These are phyloP conservation scores for Castanopsis chinensis DNA, from an alignment of 306 rosid genomes.

Conservation along the genomic window DNA sequence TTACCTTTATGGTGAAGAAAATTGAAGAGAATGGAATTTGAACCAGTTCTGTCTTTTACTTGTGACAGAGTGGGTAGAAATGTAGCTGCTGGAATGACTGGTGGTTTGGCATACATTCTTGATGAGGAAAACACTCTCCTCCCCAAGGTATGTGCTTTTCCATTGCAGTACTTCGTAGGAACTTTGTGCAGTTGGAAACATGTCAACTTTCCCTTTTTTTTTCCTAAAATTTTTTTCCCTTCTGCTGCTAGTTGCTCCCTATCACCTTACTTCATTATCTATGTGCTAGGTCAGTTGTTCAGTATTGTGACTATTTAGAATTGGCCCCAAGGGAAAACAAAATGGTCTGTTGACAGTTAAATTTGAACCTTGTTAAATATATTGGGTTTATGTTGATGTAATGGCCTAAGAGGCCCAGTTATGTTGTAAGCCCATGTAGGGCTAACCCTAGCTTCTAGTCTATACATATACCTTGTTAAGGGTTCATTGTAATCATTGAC, in stretches of 20 bases:
- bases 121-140: constrained; percentile 83
- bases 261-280: background rate
- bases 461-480: no score
- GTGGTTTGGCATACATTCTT: constrained; percentile 94
- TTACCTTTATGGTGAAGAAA: background rate
- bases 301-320: background rate
- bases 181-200: background rate
- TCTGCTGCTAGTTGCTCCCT: background rate
- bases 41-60: constrained; percentile 22
- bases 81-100: constrained; percentile 99
- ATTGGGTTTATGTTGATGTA: no score
- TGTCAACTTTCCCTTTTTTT: background rate
- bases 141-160: constrained; percentile 68
- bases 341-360: background rate
- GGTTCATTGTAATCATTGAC: no score
- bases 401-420: no score
- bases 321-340: background rate
- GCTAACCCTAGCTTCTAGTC: no score
- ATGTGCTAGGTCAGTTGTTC: background rate
- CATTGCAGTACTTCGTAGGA: background rate
- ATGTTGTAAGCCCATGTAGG: no score
- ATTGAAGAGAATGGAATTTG: constrained; percentile 16
- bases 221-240: background rate
- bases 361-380: background rate
- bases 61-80: constrained; percentile 96